Conservation (phyloP, 768 basidiomycete species). For the Phaffia tasmanica region DNA sequence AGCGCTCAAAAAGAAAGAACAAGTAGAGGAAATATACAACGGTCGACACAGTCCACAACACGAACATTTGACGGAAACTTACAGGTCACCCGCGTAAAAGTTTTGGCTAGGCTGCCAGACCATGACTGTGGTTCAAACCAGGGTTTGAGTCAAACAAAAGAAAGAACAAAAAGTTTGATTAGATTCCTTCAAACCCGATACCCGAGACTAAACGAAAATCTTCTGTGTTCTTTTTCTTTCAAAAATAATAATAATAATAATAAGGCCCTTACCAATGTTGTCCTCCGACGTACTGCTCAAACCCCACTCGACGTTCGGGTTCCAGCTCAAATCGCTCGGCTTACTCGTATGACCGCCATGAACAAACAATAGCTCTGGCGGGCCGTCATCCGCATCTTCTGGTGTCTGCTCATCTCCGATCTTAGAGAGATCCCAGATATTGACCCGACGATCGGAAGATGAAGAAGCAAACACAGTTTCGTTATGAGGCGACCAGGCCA, state of each 20-base stretch:
- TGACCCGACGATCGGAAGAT: conserved; percentile 82
- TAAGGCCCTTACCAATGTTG: conserved; percentile 47
- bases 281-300: conserved; percentile 84
- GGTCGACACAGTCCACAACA: too few relatives aligned
- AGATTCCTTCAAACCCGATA: too few relatives aligned
- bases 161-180: too few relatives aligned
- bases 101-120: conserved; percentile 95
- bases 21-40: neutral
- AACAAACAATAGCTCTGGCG: conserved; percentile 88
- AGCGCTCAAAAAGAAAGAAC: neutral
- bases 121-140: conserved; percentile 47
- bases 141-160: too few relatives aligned
- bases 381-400: conserved; percentile 96
- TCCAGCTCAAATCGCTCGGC: conserved; percentile 93
- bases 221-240: too few relatives aligned
- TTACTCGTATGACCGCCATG: conserved; percentile 67
- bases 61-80: neutral
- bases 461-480: conserved; percentile 88
- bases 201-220: too few relatives aligned
- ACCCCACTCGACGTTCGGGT: conserved; percentile 63
- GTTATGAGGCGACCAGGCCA: conserved; percentile 91
- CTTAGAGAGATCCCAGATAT: conserved; percentile 83
- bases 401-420: conserved; percentile 95
- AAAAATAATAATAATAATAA: too few relatives aligned
- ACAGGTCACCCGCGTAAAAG: conserved; percentile 78